phyloP scores from a whole-genome alignment of 768 basidiomycete species.

The Lactifluus rugatus region DNA sequence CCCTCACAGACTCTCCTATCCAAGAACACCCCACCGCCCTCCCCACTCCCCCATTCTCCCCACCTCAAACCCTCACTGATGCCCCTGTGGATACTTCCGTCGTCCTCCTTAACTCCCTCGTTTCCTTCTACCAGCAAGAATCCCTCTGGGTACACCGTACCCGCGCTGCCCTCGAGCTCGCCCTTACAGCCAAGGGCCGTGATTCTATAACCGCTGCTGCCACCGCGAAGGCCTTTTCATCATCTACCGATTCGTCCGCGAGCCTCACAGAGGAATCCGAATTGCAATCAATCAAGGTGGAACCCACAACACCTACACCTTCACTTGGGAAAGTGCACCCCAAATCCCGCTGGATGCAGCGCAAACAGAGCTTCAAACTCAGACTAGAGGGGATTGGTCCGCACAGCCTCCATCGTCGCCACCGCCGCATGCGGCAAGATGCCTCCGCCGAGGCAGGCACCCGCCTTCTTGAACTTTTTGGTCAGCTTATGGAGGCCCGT shows the following conservation, averaged over 20 bases:
- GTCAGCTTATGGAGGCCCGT: constrained; percentile 60
- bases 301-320: constrained; percentile 24
- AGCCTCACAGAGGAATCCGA: constrained; percentile 19
- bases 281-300: constrained; percentile 24
- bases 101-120: constrained; percentile 52
- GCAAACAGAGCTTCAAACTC: constrained; percentile 52
- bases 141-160: constrained; percentile 64
- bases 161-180: constrained; percentile 48
- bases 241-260: constrained; percentile 15
- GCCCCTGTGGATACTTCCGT: constrained; percentile 31
- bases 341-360: constrained; percentile 42
- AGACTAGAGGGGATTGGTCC: constrained; percentile 35
- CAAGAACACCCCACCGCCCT: constrained; percentile 18
- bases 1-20: constrained; percentile 19
- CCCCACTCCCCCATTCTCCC: constrained; percentile 27
- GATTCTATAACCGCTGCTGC: constrained; percentile 19
- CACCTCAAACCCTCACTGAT: constrained; percentile 19
- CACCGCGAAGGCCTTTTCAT: constrained; percentile 13
- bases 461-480: constrained; percentile 56
- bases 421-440: constrained; percentile 23
- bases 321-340: constrained; percentile 21
- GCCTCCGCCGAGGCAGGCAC: constrained; percentile 32
- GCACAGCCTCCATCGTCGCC: constrained; percentile 25
- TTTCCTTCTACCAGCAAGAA: constrained; percentile 60
- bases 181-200: constrained; percentile 25